phyloP scores from a whole-genome alignment of 345 rosid genomes.

The Boechera stricta region DNA sequence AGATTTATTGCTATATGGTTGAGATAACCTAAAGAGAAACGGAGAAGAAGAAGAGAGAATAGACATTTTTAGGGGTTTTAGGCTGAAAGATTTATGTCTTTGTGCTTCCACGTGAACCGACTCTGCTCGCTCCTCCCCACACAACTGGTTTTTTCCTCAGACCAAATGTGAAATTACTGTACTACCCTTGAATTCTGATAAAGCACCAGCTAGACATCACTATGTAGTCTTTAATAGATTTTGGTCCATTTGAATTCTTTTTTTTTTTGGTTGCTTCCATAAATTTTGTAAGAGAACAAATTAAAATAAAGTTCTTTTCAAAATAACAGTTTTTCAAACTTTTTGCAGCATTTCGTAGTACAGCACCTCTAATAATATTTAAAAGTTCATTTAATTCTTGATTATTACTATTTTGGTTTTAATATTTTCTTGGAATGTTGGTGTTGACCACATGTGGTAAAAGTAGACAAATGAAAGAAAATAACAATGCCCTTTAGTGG shows the following conservation, averaged over 20 bases:
- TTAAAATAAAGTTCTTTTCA: not conserved
- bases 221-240: slow-evolving; percentile 18
- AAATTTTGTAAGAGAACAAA: not conserved
- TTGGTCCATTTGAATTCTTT: not conserved
- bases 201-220: slow-evolving; percentile 38
- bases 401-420: not conserved
- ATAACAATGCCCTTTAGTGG: slow-evolving; percentile 14
- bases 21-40: not conserved
- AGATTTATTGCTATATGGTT: not conserved
- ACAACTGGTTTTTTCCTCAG: slow-evolving; percentile 27
- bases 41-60: slow-evolving; percentile 32
- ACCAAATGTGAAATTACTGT: not conserved
- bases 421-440: slow-evolving; percentile 26
- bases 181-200: slow-evolving; percentile 11
- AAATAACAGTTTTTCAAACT: not conserved
- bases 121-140: slow-evolving; percentile 41
- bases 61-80: slow-evolving; percentile 39
- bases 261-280: not conserved
- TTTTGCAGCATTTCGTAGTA: not conserved
- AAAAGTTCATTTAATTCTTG: not conserved
- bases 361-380: not conserved
- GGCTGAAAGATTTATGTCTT: slow-evolving; percentile 41
- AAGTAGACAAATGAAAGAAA: not conserved
- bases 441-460: slow-evolving; percentile 24
- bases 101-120: slow-evolving; percentile 44